Evolutionary conservation across 495 filamentous ascomycete genomes (phyloP).

Genomic region (Articulospora tetracladia): DNA sequence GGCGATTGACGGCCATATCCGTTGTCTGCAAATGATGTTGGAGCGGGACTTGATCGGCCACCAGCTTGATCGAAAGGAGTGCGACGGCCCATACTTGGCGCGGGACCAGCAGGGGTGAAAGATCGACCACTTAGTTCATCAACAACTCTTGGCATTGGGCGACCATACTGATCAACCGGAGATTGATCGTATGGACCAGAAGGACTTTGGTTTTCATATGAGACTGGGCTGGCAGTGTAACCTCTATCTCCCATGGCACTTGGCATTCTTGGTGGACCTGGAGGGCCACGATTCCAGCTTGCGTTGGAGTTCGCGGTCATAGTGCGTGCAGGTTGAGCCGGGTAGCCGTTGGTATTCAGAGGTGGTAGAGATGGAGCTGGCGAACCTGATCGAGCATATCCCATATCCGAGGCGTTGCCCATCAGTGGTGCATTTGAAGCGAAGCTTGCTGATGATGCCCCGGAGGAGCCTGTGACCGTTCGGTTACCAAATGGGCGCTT

Average conservation of each 20-base stretch:
- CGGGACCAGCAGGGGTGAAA: constrained; percentile 10
- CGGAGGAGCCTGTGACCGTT: constrained; percentile 30
- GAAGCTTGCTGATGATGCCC: constrained; percentile 35
- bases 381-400: constrained; percentile 45
- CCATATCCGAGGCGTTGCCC: constrained; percentile 53
- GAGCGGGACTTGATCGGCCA: constrained; percentile 14
- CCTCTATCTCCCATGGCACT: constrained; percentile 20
- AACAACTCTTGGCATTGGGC: constrained; percentile 17
- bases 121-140: constrained; percentile 12
- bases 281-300: constrained; percentile 14
- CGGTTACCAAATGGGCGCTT: constrained; percentile 39
- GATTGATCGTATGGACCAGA: neutral
- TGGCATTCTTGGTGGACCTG: constrained; percentile 22
- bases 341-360: constrained; percentile 31
- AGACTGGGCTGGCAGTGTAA: constrained; percentile 23
- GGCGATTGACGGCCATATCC: constrained; percentile 32
- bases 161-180: constrained; percentile 15
- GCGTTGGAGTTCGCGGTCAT: constrained; percentile 21
- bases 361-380: constrained; percentile 39
- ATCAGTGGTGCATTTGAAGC: constrained; percentile 58
- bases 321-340: constrained; percentile 25
- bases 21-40: neutral
- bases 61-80: constrained; percentile 18
- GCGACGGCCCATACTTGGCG: constrained; percentile 14
- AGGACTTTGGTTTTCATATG: constrained; percentile 15